Evolutionary conservation across 2,329 filamentous ascomycete species (phyloP).

Genomic region (Claviceps pazoutovae): DNA sequence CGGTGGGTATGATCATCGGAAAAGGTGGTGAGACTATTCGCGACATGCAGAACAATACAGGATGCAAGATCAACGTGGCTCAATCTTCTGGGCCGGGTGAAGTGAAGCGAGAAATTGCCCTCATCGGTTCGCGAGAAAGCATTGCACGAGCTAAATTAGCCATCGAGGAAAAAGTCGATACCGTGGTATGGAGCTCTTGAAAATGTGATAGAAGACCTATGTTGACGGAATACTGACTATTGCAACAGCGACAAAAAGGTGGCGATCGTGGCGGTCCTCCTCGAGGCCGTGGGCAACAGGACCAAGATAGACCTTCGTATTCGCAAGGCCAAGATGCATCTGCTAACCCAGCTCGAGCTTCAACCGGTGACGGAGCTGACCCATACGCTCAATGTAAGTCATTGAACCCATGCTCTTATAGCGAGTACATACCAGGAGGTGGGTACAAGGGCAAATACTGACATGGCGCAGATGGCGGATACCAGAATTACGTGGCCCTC

Average conservation of each 20-base stretch:
- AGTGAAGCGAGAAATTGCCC: slow-evolving; percentile 70
- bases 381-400: slow-evolving; percentile 61
- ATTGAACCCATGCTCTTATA: background rate
- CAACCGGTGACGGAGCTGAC: slow-evolving; percentile 41
- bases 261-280: slow-evolving; percentile 29
- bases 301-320: slow-evolving; percentile 41
- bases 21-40: slow-evolving; percentile 91
- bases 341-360: slow-evolving; percentile 29
- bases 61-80: slow-evolving; percentile 91
- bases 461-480: slow-evolving; percentile 52
- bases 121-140: slow-evolving; percentile 64
- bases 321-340: slow-evolving; percentile 29
- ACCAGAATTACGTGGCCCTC: slow-evolving; percentile 64
- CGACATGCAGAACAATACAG: slow-evolving; percentile 76
- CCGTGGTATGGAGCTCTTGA: slow-evolving; percentile 47
- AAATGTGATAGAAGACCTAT: too few species aligned
- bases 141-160: slow-evolving; percentile 71
- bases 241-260: slow-evolving; percentile 36
- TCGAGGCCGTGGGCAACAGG: slow-evolving; percentile 32
- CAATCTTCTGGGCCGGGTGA: slow-evolving; percentile 66
- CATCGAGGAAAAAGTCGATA: slow-evolving; percentile 85
- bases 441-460: background rate
- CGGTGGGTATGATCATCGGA: slow-evolving; percentile 92
- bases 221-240: background rate
- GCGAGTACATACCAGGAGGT: background rate